These are phyloP conservation scores for Cephaloascus fragrans DNA, from an alignment of 805 yeast species.

Conservation along the genomic window DNA sequence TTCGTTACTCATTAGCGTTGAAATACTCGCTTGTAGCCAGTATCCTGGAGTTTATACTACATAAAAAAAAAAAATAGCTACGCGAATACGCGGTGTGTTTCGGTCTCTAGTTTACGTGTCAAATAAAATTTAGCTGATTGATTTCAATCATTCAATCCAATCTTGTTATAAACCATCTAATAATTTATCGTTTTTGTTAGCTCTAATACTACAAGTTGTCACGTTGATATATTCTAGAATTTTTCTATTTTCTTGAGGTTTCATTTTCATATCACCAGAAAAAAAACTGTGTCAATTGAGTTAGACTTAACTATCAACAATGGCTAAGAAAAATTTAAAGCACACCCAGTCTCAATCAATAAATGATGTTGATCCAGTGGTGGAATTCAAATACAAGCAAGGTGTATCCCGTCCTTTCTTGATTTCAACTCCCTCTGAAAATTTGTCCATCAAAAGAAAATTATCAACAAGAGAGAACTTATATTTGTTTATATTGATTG, in stretches of 20 bases:
- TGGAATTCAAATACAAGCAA: constrained; percentile 21
- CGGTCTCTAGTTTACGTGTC: not conserved
- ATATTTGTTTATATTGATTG: constrained; percentile 31
- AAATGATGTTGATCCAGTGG: constrained; percentile 30
- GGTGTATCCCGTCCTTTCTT: constrained; percentile 50
- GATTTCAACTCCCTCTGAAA: constrained; percentile 37
- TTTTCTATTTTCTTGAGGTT: too few species aligned
- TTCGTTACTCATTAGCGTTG: too few species aligned
- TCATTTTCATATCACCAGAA: too few species aligned
- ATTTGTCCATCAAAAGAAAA: constrained; percentile 29
- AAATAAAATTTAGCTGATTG: not conserved
- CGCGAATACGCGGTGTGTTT: not conserved
- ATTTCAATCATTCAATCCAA: not conserved
- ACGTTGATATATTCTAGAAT: too few species aligned
- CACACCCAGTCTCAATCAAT: constrained; percentile 1
- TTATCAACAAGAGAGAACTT: constrained; percentile 29
- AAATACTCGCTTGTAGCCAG: too few species aligned
- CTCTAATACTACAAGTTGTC: not conserved
- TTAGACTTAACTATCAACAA: not conserved
- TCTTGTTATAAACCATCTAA: not conserved
- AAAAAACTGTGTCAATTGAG: not conserved
- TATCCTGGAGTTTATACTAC: too few species aligned
- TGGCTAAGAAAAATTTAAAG: constrained; percentile 9
- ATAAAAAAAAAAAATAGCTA: too few species aligned
- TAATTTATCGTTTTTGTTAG: not conserved